These are phyloP conservation scores for Verbena officinalis DNA, from an alignment of 257 asterid genomes.

Conservation along the genomic window DNA sequence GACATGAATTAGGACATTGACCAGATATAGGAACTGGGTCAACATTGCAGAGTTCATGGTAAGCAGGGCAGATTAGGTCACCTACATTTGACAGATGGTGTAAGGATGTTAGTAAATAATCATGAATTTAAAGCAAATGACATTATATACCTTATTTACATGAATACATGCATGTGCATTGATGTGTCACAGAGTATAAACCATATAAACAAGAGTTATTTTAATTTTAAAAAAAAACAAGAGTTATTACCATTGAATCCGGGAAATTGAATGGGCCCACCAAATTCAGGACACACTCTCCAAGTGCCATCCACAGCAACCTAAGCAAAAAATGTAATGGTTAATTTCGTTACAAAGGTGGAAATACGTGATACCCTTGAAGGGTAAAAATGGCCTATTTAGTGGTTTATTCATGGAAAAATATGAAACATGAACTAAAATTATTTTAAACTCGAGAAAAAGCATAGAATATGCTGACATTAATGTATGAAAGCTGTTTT, in stretches of 20 bases:
- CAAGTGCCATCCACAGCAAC: constrained; percentile 89
- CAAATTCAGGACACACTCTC: constrained; percentile 83
- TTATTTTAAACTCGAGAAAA: background rate
- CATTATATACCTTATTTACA: background rate
- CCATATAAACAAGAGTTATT: constrained; percentile 22
- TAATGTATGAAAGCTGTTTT: background rate
- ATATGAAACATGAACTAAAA: background rate
- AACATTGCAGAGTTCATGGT: constrained; percentile 81
- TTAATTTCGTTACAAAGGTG: no score
- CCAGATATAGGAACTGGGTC: constrained; percentile 66
- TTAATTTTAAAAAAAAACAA: no score
- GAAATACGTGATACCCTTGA: no score
- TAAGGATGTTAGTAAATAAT: background rate
- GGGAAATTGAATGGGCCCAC: constrained; percentile 80
- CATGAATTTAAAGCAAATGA: no score
- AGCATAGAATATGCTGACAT: background rate
- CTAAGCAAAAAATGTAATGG: constrained; percentile 38
- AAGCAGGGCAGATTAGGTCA: constrained; percentile 89
- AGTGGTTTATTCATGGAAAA: background rate
- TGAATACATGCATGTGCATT: background rate
- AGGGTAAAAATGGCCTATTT: background rate
- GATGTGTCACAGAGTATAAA: background rate
- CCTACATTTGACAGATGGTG: constrained; percentile 48
- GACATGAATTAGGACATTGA: constrained; percentile 82
- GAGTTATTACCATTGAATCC: constrained; percentile 75